Conservation (phyloP, 176 grass and related monocot species). For the Cenchrus fungigraminus region DNA sequence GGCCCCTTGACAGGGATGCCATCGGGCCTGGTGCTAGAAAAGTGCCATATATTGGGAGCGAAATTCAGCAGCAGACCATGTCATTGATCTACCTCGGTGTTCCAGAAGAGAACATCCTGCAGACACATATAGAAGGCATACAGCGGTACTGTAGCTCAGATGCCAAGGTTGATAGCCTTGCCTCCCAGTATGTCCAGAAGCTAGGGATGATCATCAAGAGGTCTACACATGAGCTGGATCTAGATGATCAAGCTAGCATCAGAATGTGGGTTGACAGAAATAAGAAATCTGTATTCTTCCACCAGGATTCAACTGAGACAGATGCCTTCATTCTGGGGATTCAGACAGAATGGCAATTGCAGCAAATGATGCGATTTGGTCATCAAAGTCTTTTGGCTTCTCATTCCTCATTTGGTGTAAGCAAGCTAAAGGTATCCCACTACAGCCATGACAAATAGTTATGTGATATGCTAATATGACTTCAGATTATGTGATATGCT, state of each 20-base stretch:
- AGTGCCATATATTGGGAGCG: conserved; percentile 76
- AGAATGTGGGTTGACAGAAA: conserved; percentile 92
- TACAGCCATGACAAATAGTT: neutral
- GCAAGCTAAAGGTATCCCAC: conserved; percentile 84
- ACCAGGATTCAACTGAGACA: conserved; percentile 73
- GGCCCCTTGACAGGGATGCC: conserved; percentile 81
- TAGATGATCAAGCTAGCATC: conserved; percentile 86
- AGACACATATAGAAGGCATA: conserved; percentile 83
- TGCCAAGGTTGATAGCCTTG: conserved; percentile 59
- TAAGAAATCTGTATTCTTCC: conserved; percentile 87
- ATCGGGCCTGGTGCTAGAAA: conserved; percentile 82
- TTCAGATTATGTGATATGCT: neutral
- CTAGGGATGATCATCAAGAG: conserved; percentile 97
- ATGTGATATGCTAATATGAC: neutral
- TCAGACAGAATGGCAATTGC: conserved; percentile 89
- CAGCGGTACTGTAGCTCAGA: conserved; percentile 76
- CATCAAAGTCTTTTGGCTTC: conserved; percentile 76
- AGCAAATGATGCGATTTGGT: conserved; percentile 89
- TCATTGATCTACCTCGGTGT: conserved; percentile 90
- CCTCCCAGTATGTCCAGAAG: conserved; percentile 93
- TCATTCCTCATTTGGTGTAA: conserved; percentile 85
- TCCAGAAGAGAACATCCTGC: conserved; percentile 89
- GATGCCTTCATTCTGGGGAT: conserved; percentile 88
- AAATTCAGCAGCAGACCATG: conserved; percentile 96
- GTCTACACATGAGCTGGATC: conserved; percentile 88